Percentiles rank a stretch among this genome's conserved stretches.
Evolutionary conservation across 148 eudicot species (phyloP).

Genomic region (Beta vulgaris): DNA sequence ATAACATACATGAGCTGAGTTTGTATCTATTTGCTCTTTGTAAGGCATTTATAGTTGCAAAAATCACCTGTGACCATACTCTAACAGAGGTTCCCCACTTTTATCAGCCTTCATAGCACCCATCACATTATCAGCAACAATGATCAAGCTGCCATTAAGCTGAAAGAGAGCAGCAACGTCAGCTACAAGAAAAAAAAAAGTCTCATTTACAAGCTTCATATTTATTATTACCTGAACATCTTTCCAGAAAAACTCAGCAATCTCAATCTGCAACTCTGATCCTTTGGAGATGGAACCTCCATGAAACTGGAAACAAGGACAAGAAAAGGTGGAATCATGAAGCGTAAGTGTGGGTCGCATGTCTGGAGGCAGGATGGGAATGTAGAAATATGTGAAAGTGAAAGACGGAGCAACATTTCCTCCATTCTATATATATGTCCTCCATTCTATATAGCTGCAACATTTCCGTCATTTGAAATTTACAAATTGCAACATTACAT

Average conservation of each 20-base stretch:
- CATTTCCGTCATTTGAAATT: too few species aligned
- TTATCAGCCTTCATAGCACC: conserved; percentile 49
- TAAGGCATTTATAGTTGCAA: neutral
- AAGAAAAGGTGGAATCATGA: conserved; percentile 1
- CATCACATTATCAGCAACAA: conserved; percentile 70
- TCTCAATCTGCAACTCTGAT: conserved; percentile 89
- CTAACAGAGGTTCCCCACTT: conserved; percentile 57
- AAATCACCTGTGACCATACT: conserved; percentile 75
- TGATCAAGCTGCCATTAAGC: conserved; percentile 85
- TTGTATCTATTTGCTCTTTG: neutral
- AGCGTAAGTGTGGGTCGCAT: too few species aligned
- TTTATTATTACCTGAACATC: conserved; percentile 70
- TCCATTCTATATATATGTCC: too few species aligned
- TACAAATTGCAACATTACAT: too few species aligned
- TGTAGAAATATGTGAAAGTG: too few species aligned
- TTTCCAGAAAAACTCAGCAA: conserved; percentile 86
- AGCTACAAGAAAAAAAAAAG: conserved; percentile 16
- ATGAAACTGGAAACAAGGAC: conserved; percentile 48
- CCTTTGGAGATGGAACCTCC: conserved; percentile 90
- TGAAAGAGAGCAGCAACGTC: conserved; percentile 35
- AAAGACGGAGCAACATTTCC: too few species aligned
- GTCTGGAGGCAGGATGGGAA: too few species aligned
- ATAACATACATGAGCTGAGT: conserved; percentile 13
- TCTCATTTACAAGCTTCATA: neutral
- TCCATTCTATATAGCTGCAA: too few species aligned